Conservation (phyloP, 2,329 filamentous ascomycete species). For the Lasiodiplodia hormozganensis region DNA sequence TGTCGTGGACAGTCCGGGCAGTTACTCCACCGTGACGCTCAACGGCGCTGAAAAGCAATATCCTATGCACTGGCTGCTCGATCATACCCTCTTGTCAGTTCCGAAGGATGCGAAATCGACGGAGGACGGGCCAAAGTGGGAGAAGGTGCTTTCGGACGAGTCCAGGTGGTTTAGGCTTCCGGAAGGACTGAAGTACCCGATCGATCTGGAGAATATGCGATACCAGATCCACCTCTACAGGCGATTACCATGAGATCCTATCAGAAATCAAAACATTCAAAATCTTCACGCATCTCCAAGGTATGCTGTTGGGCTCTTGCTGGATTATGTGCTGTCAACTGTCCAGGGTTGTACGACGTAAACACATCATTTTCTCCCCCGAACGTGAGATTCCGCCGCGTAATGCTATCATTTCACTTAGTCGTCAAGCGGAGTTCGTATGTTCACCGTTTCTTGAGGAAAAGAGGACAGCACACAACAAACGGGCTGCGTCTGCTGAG, state of each 20-base stretch:
- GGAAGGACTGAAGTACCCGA: slow-evolving; percentile 73
- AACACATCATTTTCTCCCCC: background rate
- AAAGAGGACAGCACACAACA: background rate
- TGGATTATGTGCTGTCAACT: background rate
- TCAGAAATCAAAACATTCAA: background rate
- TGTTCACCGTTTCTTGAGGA: background rate
- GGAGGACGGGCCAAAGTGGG: slow-evolving; percentile 61
- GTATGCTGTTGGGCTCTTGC: too few species aligned
- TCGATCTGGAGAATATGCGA: slow-evolving; percentile 91
- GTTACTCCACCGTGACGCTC: slow-evolving; percentile 83
- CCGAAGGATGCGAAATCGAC: slow-evolving; percentile 27
- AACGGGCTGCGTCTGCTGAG: background rate
- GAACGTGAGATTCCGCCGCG: background rate
- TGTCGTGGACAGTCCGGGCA: slow-evolving; percentile 91
- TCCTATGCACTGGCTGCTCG: slow-evolving; percentile 91
- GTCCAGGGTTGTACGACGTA: background rate
- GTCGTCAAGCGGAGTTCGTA: background rate
- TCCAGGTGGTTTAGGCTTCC: slow-evolving; percentile 83
- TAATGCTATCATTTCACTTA: background rate
- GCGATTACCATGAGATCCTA: slow-evolving; percentile 13
- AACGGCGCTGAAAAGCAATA: slow-evolving; percentile 68
- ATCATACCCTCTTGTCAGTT: slow-evolving; percentile 73
- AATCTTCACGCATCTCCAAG: background rate
- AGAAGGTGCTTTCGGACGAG: slow-evolving; percentile 76
- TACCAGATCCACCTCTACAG: slow-evolving; percentile 88